Evolutionary conservation across 2,329 filamentous ascomycete species (phyloP).

Genomic region (Colletotrichum simmondsii): DNA sequence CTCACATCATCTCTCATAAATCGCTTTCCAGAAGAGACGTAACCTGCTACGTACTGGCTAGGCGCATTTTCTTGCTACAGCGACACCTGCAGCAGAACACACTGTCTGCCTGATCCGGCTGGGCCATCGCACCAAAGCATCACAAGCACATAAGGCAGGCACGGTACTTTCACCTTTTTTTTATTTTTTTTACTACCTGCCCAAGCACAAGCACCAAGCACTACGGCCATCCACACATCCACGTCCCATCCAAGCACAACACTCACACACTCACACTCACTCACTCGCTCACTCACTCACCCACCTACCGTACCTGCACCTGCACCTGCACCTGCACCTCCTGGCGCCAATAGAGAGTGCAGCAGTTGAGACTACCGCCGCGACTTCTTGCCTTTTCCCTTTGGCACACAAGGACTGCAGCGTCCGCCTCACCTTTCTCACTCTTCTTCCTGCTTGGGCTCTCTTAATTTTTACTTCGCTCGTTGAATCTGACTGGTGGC

Average conservation of each 20-base stretch:
- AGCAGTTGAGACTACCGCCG: slow-evolving; percentile 3
- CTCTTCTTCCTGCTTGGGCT: too few species aligned
- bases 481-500: neutral
- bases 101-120: neutral
- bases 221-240: neutral
- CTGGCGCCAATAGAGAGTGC: slow-evolving; percentile 27
- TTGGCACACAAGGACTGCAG: neutral
- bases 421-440: slow-evolving; percentile 5
- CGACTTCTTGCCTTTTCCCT: slow-evolving; percentile 5
- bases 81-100: neutral
- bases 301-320: neutral
- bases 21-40: neutral
- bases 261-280: neutral
- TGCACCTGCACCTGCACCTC: neutral
- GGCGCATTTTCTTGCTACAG: neutral
- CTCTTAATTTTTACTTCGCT: neutral
- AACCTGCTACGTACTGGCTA: neutral
- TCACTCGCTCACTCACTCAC: neutral
- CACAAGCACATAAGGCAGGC: slow-evolving; percentile 8
- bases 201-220: neutral
- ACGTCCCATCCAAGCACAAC: neutral
- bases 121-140: neutral
- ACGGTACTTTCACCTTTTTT: slow-evolving; percentile 2
- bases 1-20: neutral
- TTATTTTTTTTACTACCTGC: neutral